Base-by-base conservation (phyloP, 768 basidiomycete species). In the Termitomyces sp. region DNA sequence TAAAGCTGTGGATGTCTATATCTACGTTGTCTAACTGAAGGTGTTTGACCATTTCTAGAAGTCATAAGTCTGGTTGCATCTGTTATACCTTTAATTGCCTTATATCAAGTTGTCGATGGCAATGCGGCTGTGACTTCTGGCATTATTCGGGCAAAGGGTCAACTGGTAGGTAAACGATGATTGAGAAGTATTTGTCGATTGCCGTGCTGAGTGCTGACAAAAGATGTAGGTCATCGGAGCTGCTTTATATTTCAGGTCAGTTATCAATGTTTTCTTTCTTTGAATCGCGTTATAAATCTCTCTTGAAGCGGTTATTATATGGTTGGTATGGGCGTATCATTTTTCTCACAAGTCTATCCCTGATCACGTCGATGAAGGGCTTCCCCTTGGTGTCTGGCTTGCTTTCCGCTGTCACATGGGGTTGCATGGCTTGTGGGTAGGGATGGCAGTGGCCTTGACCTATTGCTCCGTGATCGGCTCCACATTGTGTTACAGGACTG, bases 101-200 rank as follows among this genome's bases (percentile, higher is more conserved):
- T 89, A 18, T 89, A 85, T 77, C 89, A 96, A 69, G 81, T 95
- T 4, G 86, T 93, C 51, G 96, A 98, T 61, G 91, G 86, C 1
- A 73, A 83, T 15, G 66, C 78, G 3, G 84, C 80, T 0, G 80
- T 94, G 7, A 77, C 83, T 0, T 80, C 77, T 5, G 94, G 92
- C 4, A 82, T 97, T 56, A 76, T 98, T 51, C 80, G 95, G 36
- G 88, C 93, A 0, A 74, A 82, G 32, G 94, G 94, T n/a, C 88
- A 85, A 66, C 89, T 89, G 69, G 85, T 76, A 52, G 13, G 65
- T 15, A 13, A 36, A 27, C 18, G 16, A 36, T 42, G 18, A 50
- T 25, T 39, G 47, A 35, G 3, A 10, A 29, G 15, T 18, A 32
- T 22, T 22, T 9, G n/a, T n/a, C n/a, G n/a, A n/a, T n/a, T n/a